phyloP scores from a whole-genome alignment of 495 filamentous ascomycete species.

The Xylaria curta region DNA sequence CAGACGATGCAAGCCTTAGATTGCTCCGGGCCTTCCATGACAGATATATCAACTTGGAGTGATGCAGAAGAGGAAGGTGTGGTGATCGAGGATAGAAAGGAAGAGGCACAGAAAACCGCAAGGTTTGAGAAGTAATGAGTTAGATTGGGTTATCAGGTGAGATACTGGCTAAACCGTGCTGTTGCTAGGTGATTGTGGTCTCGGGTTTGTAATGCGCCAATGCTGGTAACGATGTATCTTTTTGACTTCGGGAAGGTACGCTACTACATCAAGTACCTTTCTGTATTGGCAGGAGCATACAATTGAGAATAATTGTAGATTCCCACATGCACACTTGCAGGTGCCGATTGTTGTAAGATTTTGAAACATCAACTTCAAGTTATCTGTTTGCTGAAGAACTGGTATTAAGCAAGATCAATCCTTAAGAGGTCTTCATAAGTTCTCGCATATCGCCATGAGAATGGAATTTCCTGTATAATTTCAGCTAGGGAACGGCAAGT shows the following conservation, averaged over 20 bases:
- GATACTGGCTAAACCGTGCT: neutral
- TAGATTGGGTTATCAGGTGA: neutral
- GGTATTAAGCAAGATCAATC: too few relatives aligned
- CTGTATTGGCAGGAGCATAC: too few relatives aligned
- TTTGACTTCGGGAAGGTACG: neutral
- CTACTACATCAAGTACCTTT: neutral
- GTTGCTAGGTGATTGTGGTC: neutral
- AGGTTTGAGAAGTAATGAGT: neutral
- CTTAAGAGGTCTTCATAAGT: too few relatives aligned
- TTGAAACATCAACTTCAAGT: too few relatives aligned
- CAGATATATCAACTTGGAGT: neutral
- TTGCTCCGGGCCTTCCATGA: constrained; percentile 16
- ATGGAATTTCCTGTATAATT: too few relatives aligned
- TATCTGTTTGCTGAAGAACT: too few relatives aligned
- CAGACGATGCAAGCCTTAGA: constrained; percentile 25
- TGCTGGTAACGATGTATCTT: neutral
- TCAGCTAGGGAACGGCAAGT: too few relatives aligned
- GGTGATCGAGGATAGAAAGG: neutral
- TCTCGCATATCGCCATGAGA: too few relatives aligned
- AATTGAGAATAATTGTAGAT: too few relatives aligned
- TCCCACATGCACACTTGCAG: too few relatives aligned
- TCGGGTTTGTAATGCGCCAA: neutral
- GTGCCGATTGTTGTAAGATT: too few relatives aligned
- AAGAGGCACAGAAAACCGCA: neutral
- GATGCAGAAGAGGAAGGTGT: neutral